A percentile compares a stretch with the other conserved stretches of the same genome.
phyloP scores from a whole-genome alignment of 352 stramenopile species.

The Saprolegnia parasitica region DNA sequence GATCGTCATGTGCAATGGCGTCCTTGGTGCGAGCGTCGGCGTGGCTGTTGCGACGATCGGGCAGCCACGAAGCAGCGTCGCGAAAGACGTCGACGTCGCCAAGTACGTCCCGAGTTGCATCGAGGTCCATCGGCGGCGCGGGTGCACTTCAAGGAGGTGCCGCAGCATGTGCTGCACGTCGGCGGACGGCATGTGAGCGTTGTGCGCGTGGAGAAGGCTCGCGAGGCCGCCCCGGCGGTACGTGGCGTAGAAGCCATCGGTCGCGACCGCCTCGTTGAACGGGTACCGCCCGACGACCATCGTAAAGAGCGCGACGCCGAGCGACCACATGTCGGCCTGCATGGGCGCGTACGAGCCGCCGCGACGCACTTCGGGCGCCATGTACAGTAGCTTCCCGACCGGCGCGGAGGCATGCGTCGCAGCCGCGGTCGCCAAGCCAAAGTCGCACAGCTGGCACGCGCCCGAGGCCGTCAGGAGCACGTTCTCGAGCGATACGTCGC shows the following conservation, averaged over 20 bases:
- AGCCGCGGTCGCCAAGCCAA: constrained; percentile 58
- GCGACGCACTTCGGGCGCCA: constrained; percentile 60
- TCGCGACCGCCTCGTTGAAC: constrained; percentile 53
- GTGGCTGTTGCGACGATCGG: not conserved
- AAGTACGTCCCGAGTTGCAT: not conserved
- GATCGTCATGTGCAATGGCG: not conserved
- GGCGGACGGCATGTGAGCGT: constrained; percentile 56
- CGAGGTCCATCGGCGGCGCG: constrained; percentile 14
- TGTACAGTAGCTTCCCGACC: constrained; percentile 76
- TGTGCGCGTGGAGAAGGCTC: constrained; percentile 80
- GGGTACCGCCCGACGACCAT: constrained; percentile 57
- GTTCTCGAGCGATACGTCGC: constrained; percentile 80
- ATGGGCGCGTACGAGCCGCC: constrained; percentile 48
- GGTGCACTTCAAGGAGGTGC: constrained; percentile 62
- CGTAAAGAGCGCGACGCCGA: constrained; percentile 75
- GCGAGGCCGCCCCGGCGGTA: constrained; percentile 34
- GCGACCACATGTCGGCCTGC: constrained; percentile 65
- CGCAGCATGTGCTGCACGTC: constrained; percentile 62
- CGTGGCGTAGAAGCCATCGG: constrained; percentile 41
- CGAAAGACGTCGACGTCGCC: not conserved
- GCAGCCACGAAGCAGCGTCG: not conserved
- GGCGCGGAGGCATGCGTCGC: constrained; percentile 34
- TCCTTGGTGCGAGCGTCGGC: no score
- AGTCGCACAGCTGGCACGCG: constrained; percentile 72
- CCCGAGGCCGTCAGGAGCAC: constrained; percentile 60